Conservation (phyloP, 306 rosid species). For the Hippophae tibetana region DNA sequence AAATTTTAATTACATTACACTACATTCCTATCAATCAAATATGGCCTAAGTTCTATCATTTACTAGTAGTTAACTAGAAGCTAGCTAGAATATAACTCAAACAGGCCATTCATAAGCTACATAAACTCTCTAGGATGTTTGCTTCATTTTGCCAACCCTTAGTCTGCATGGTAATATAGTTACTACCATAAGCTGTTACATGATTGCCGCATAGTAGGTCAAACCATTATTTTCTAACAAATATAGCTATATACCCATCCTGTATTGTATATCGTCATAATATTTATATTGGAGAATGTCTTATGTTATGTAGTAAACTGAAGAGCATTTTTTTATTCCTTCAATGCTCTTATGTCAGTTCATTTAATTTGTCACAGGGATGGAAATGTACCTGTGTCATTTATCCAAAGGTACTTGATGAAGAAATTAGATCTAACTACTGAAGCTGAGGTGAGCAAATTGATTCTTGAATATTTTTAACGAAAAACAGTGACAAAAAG, state of each 20-base stretch:
- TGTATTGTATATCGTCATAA: not conserved
- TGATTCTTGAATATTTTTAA: not conserved
- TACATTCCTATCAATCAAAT: too few species aligned
- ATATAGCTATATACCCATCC: not conserved
- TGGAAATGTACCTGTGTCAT: constrained; percentile 50
- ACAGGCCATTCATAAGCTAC: not conserved
- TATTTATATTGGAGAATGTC: not conserved
- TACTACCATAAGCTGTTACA: not conserved
- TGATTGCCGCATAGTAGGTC: too few species aligned
- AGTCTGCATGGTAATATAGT: not conserved
- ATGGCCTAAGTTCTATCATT: too few species aligned
- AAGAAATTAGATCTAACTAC: constrained; percentile 52
- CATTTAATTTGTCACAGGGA: constrained; percentile 40
- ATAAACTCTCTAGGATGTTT: not conserved
- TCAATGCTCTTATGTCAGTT: constrained; percentile 11
- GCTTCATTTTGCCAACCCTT: not conserved
- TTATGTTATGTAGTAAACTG: not conserved
- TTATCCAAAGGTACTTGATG: constrained; percentile 51
- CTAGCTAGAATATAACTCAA: not conserved
- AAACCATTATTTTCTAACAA: too few species aligned
- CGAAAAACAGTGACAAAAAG: not conserved
- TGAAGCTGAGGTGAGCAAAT: constrained; percentile 55
- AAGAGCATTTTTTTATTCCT: not conserved
- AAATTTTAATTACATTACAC: too few species aligned
- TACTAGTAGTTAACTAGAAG: not conserved